phyloP scores from a whole-genome alignment of 371 early-diverging fungal species.

The Rhizopus arrhizus region DNA sequence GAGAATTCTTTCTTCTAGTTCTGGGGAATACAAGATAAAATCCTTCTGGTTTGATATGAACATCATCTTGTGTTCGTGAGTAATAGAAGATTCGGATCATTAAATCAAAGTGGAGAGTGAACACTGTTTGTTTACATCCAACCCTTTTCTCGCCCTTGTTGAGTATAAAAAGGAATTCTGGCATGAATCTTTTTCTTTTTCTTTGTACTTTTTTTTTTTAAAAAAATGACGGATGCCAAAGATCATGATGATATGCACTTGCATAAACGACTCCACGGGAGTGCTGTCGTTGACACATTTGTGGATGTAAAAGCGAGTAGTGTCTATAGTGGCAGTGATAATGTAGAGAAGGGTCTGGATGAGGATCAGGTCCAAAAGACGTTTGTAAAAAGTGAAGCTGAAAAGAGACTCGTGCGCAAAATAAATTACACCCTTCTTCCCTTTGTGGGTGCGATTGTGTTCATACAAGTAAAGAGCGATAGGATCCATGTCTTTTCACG shows the following conservation, averaged over 20 bases:
- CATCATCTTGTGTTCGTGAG: slow-evolving; percentile 2
- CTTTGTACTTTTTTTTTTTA: neutral
- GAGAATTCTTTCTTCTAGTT: no score
- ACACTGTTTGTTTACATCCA: no score
- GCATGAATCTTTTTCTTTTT: neutral
- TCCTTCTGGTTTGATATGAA: no score
- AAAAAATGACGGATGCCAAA: no score
- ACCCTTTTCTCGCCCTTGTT: neutral
- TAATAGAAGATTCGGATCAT: no score
- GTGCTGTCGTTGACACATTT: slow-evolving; percentile 5
- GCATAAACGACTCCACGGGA: no score
- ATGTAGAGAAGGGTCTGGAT: slow-evolving; percentile 1
- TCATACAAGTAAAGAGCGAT: slow-evolving; percentile 23
- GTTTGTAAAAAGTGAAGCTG: slow-evolving; percentile 23
- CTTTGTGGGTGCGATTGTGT: slow-evolving; percentile 30
- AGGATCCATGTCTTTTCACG: neutral
- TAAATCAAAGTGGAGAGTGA: no score
- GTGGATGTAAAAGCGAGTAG: slow-evolving; percentile 14
- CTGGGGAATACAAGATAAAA: no score
- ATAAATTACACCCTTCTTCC: slow-evolving; percentile 33
- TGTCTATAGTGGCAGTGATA: slow-evolving; percentile 10
- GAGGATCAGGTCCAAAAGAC: neutral
- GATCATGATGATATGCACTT: no score
- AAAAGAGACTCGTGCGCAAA: slow-evolving; percentile 34
- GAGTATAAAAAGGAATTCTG: neutral